Evolutionary conservation across 306 rosid genomes (phyloP).

Genomic region (Trifolium pratense): DNA sequence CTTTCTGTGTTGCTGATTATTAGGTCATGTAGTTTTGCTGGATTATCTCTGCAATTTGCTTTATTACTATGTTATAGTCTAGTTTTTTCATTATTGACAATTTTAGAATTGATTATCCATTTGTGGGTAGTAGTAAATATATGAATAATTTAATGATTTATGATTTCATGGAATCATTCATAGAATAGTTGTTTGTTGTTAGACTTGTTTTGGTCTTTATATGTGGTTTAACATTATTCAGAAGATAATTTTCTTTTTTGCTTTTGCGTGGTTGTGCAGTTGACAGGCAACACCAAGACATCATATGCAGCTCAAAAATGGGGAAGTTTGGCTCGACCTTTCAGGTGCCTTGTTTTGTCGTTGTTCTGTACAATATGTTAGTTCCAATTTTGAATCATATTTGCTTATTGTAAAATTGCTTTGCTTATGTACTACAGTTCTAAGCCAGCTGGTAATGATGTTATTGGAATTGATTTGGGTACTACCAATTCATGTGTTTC

Average conservation of each 20-base stretch:
- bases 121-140: background rate
- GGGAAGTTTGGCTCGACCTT: slow-evolving; percentile 76
- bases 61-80: background rate
- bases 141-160: too few relatives aligned
- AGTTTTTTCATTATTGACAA: background rate
- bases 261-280: slow-evolving; percentile 51
- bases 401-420: background rate
- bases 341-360: slow-evolving; percentile 57
- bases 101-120: slow-evolving; percentile 1
- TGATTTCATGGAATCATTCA: too few relatives aligned
- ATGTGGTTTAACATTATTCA: background rate
- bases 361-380: background rate
- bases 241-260: background rate
- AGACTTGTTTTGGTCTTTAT: background rate
- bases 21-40: background rate
- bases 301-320: slow-evolving; percentile 61
- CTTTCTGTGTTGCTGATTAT: slow-evolving; percentile 5
- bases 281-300: slow-evolving; percentile 56
- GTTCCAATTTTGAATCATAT: background rate
- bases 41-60: background rate
- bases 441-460: slow-evolving; percentile 81
- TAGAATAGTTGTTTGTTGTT: background rate
- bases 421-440: slow-evolving; percentile 52
- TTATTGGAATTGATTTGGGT: slow-evolving; percentile 92
- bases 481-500: slow-evolving; percentile 94